Base-by-base conservation (phyloP, 1,284 basidiomycete genomes). In the Ceratorhiza oryzae-sativae region DNA sequence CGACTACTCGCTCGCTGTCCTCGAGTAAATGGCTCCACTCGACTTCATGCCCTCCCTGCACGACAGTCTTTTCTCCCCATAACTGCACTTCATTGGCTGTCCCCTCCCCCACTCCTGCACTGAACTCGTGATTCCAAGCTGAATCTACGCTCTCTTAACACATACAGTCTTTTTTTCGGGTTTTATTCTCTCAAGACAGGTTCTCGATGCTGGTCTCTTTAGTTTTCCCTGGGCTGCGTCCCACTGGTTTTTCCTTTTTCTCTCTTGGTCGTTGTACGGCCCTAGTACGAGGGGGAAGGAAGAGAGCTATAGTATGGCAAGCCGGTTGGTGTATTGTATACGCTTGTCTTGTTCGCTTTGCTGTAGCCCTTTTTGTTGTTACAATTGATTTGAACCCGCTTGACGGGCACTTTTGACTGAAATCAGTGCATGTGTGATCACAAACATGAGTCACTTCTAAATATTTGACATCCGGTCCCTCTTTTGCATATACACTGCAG, bases 1-100 rank as follows among this genome's bases (percentile, higher is more conserved):
- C 53, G 87, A 88, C 79, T 80, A 89, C 73, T 79, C 81, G 2
- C 75, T 82, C 34, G 77, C 79, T 27, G 53, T 68, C 10, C 41
- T 68, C 39, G 56, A 58, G 56, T 58, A 58, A 58, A 58, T 34
- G 34, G n/a, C 1, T 58, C 34, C 8, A 15, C 34, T 1, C 20
- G 27, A 8, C 56, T n/a, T 18, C 9, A 32, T 27, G 36, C 36
- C 36, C 36, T n/a, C 9, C 1, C 9, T 10, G 18, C 46, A 49
- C 18, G 13, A 53, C 25, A 32, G 30, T 18, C 34, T 20, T 9
- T 20, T 49, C 46, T 45, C 46, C 34, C n/a, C 34, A 13, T 53
- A 53, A 39, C 23, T 20, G 32, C 56, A 58, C 39, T 58, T 58
- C 56, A n/a, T 20, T 30, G 34, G 34, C 36, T 58, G 20, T 34